A percentile compares a stretch with the other conserved stretches of the same genome.
Evolutionary conservation across 129 eudicot genomes (phyloP).

Genomic region (Arctium lappa): DNA sequence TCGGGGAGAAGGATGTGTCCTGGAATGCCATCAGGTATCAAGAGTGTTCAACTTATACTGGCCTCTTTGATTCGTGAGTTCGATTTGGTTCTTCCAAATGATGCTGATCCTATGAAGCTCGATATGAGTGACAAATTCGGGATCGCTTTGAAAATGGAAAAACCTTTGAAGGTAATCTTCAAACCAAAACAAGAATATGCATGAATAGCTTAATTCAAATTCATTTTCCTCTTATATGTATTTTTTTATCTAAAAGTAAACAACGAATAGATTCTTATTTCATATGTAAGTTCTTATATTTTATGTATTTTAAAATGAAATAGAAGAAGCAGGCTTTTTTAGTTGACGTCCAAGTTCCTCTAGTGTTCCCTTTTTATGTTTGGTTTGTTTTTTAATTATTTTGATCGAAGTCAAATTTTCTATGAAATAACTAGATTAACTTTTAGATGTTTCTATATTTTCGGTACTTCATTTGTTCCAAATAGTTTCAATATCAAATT

Average conservation of each 20-base stretch:
- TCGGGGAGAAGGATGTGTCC: slow-evolving; percentile 35
- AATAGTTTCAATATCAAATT: too few species aligned
- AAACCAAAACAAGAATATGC: not conserved
- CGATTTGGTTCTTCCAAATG: not conserved
- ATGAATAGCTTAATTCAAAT: not conserved
- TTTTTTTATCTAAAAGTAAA: not conserved
- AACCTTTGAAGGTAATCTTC: not conserved
- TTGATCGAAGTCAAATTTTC: too few species aligned
- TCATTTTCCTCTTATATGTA: not conserved
- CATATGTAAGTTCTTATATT: not conserved
- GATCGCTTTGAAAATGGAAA: not conserved
- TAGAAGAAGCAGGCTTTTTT: not conserved
- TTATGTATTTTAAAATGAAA: not conserved
- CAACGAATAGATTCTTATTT: not conserved
- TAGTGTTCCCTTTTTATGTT: not conserved
- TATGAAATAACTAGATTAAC: too few species aligned
- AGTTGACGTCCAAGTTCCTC: not conserved
- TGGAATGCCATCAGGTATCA: slow-evolving; percentile 1
- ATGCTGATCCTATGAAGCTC: not conserved
- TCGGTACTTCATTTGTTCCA: too few species aligned
- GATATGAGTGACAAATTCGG: not conserved
- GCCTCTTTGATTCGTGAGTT: not conserved
- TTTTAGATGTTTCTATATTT: too few species aligned
- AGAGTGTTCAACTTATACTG: not conserved
- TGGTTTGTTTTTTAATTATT: not conserved